Conservation (phyloP, 345 rosid genomes). For the Carallia pectinifolia region DNA sequence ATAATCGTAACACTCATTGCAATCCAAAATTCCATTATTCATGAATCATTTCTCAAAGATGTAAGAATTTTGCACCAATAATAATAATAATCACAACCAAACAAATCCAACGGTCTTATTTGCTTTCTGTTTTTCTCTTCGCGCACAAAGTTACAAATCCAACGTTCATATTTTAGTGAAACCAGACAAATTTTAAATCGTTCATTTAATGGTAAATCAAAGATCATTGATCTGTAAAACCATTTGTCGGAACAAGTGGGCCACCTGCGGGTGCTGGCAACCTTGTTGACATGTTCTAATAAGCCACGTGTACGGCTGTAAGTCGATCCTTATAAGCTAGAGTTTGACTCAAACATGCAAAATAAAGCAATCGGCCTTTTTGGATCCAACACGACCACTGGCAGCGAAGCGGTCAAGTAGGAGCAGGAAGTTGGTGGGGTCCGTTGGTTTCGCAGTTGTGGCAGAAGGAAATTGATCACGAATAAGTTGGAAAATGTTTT, state of each 20-base stretch:
- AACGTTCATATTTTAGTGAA: slow-evolving; percentile 14
- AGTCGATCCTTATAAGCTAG: background rate
- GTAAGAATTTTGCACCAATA: too few species aligned
- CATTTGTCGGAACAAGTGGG: background rate
- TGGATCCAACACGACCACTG: background rate
- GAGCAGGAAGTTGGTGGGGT: slow-evolving; percentile 1
- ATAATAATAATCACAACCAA: too few species aligned
- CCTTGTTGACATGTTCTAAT: background rate
- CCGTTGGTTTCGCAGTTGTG: slow-evolving; percentile 9
- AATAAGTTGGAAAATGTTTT: background rate
- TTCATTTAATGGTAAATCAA: background rate
- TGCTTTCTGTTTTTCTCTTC: too few species aligned
- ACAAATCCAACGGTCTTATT: too few species aligned
- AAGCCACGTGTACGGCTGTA: slow-evolving; percentile 6
- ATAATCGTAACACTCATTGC: too few species aligned
- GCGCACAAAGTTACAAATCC: background rate
- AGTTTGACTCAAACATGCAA: background rate
- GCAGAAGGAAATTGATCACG: background rate
- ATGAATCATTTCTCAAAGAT: too few species aligned
- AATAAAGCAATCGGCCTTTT: background rate
- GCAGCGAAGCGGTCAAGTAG: slow-evolving; percentile 20
- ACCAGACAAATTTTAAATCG: background rate
- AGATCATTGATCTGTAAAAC: too few species aligned
- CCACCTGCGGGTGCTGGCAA: background rate
- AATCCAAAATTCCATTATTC: too few species aligned